Base-by-base conservation (phyloP, 352 stramenopile genomes). In the Pythium biforme region DNA sequence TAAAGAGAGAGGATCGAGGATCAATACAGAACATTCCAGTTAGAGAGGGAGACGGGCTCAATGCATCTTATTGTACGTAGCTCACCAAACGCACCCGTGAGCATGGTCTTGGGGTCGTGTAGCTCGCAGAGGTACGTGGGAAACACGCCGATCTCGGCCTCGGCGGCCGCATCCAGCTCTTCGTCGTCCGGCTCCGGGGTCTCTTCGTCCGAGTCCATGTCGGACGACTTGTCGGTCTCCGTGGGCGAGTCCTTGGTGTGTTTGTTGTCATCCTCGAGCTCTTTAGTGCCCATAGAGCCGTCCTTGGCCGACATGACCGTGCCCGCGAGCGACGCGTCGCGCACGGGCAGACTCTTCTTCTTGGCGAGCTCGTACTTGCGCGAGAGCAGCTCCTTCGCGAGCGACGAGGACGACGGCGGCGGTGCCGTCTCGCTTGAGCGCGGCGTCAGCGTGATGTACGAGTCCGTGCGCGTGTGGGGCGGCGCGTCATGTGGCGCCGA, bases 121-220 rank as follows among this genome's bases (percentile, higher is more conserved):
- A 89, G 69, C 56, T 85, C 79, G 52, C 83, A 92, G 26, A 92
- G 72, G 46, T 90, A 92, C 17, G 83, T 90, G 10, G 80, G 74
- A 49, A 88, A 76, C 6, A 60, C 27, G 51, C 67, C 61, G n/a
- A 75, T 57, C 33, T 72, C 57, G 1, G 75, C 65, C 19, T 71
- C 73, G 8, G 69, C 69, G n/a, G 40, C 54, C 1, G 55, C 60
- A 25, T 79, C 72, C 1, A 69, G 43, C n/a, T 76, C 62, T 27
- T 76, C 61, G 19, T 74, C 55, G 10, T 73, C 71, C 20, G 49
- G 62, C 23, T 82, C 65, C 9, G 39, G 49, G 0, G 26, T 39
- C 19, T 68, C 59, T 12, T 64, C 69, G 17, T 69, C 68, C 26
- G 64, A 60, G 1, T 71, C 68, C 31, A 69, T 54, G 19, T 79